Conservation (phyloP, 176 grass and related monocot species). For the Puccinellia tenuiflora region DNA sequence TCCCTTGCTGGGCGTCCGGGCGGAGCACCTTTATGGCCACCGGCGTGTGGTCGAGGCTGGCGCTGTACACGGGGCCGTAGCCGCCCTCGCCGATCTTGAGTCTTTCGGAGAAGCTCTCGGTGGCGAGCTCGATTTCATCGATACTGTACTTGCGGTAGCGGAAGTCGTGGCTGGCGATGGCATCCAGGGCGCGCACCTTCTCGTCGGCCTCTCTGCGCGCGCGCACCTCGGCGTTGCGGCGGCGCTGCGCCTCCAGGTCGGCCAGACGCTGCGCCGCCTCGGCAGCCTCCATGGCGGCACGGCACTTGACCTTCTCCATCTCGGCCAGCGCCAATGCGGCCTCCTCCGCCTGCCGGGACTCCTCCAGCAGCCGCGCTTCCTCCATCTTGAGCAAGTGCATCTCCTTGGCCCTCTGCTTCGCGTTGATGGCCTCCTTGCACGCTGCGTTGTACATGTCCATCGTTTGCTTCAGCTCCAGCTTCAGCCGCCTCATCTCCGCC, state of each 20-base stretch:
- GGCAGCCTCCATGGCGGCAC: conserved; percentile 71
- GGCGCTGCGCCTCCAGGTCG: conserved; percentile 68
- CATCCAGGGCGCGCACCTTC: conserved; percentile 60
- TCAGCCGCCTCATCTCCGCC: conserved; percentile 75
- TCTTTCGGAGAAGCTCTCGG: conserved; percentile 65
- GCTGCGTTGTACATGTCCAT: conserved; percentile 98
- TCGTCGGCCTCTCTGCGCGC: conserved; percentile 77
- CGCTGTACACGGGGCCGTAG: conserved; percentile 88
- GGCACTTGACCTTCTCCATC: conserved; percentile 78
- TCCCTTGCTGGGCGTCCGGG: conserved; percentile 70
- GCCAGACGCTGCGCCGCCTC: conserved; percentile 73
- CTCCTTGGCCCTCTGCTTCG: conserved; percentile 81
- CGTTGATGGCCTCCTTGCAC: conserved; percentile 77
- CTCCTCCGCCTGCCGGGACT: conserved; percentile 63
- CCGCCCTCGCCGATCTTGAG: conserved; percentile 95
- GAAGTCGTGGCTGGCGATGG: conserved; percentile 55
- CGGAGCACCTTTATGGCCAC: conserved; percentile 89
- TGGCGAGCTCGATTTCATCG: conserved; percentile 81
- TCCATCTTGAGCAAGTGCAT: conserved; percentile 67
- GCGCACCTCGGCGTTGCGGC: conserved; percentile 74
- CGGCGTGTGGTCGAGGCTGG: conserved; percentile 75
- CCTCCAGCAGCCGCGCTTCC: conserved; percentile 61
- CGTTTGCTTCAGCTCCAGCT: conserved; percentile 84
- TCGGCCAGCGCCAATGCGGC: conserved; percentile 53
- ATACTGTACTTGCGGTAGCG: conserved; percentile 82